Evolutionary conservation across 345 rosid species (phyloP).

Genomic region (Carallia brachiata): DNA sequence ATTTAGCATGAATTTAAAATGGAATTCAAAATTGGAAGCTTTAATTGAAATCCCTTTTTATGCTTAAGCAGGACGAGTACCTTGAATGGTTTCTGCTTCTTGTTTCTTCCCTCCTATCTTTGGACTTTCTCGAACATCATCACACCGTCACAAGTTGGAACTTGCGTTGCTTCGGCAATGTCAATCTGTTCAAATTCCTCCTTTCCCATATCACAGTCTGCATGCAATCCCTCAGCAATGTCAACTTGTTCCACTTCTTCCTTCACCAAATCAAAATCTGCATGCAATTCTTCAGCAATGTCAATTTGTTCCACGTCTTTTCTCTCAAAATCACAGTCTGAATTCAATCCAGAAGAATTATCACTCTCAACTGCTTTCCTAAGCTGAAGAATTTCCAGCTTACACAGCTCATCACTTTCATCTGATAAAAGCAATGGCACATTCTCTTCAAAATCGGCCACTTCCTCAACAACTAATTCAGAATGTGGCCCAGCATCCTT

Average conservation of each 20-base stretch:
- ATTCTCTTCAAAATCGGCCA: slow-evolving; percentile 21
- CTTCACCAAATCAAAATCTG: slow-evolving; percentile 5
- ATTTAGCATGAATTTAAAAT: not conserved
- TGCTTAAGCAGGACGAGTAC: slow-evolving; percentile 42
- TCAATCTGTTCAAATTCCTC: no score
- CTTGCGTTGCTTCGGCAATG: slow-evolving; percentile 17
- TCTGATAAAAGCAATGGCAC: slow-evolving; percentile 22
- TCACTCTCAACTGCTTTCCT: slow-evolving; percentile 25
- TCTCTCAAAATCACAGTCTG: not conserved
- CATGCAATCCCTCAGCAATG: not conserved
- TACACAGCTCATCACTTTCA: slow-evolving; percentile 27
- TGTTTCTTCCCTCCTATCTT: slow-evolving; percentile 8
- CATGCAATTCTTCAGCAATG: no score
- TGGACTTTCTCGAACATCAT: slow-evolving; percentile 25
- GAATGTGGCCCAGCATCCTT: slow-evolving; percentile 24
- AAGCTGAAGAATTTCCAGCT: slow-evolving; percentile 19
- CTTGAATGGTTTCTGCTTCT: slow-evolving; percentile 37
- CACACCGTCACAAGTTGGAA: slow-evolving; percentile 2
- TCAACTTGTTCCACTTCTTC: slow-evolving; percentile 26
- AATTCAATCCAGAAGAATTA: slow-evolving; percentile 3
- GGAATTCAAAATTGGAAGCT: slow-evolving; percentile 1
- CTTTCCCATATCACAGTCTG: no score
- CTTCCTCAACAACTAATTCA: slow-evolving; percentile 34
- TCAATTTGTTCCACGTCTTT: not conserved
- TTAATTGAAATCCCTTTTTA: slow-evolving; percentile 40